Conservation (phyloP, 2,329 filamentous ascomycete genomes). For the Cercospora canescens region DNA sequence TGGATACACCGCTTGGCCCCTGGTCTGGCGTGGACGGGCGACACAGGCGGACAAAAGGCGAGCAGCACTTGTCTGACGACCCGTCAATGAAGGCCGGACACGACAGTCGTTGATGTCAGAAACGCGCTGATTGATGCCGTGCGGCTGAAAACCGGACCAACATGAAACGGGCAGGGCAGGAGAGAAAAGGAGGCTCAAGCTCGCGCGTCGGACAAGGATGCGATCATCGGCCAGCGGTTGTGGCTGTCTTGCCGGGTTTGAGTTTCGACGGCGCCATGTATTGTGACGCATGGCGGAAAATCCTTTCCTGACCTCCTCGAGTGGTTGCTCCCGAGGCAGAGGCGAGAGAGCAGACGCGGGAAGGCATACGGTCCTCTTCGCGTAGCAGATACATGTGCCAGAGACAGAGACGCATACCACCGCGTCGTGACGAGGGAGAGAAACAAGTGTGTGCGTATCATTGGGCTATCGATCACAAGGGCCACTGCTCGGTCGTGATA, state of each 20-base stretch:
- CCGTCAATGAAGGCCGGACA: background rate
- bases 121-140: background rate
- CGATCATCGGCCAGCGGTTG: background rate
- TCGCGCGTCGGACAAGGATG: background rate
- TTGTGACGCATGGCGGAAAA: background rate
- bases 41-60: background rate
- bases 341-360: background rate
- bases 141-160: background rate
- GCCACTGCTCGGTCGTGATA: background rate
- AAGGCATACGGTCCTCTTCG: background rate
- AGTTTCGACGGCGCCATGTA: slow-evolving; percentile 1
- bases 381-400: background rate
- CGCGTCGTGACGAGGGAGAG: background rate
- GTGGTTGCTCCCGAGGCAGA: background rate
- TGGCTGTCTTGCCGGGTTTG: background rate
- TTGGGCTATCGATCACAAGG: background rate
- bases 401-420: background rate
- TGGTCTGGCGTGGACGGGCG: background rate
- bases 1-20: background rate
- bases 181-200: background rate
- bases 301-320: background rate
- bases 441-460: background rate
- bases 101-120: background rate
- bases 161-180: background rate
- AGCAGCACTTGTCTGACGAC: background rate